These are phyloP conservation scores for Ceratocystis huliohia DNA, from an alignment of 2,329 filamentous ascomycete genomes.

Conservation along the genomic window DNA sequence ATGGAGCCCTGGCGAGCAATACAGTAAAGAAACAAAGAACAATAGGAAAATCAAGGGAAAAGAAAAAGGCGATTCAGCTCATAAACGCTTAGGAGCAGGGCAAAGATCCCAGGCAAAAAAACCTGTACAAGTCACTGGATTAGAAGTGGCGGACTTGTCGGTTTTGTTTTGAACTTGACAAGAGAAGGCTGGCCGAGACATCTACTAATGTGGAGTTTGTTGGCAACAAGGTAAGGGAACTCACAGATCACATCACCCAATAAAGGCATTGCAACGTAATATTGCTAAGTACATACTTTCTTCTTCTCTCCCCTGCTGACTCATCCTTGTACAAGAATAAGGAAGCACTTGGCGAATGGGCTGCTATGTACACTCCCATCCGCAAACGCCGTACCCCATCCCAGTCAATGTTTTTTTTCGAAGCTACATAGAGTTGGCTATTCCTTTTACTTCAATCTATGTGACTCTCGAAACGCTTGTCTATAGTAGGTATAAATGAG, in stretches of 20 bases:
- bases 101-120: neutral
- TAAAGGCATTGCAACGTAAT: neutral
- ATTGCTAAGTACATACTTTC: neutral
- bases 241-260: constrained; percentile 6
- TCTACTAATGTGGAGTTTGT: constrained; percentile 9
- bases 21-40: neutral
- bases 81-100: neutral
- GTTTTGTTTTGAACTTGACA: constrained; percentile 10
- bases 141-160: constrained; percentile 1
- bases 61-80: neutral
- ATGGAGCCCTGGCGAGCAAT: neutral
- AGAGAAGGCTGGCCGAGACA: constrained; percentile 10
- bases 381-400: neutral
- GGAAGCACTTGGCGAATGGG: too few relatives aligned
- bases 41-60: neutral
- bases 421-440: too few relatives aligned
- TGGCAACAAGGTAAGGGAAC: constrained; percentile 3
- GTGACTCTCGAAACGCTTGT: too few relatives aligned
- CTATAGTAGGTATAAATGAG: too few relatives aligned
- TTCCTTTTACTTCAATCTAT: too few relatives aligned
- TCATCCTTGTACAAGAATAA: neutral
- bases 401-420: neutral
- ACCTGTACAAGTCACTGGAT: neutral
- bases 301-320: neutral
- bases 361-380: neutral